Base-by-base conservation (phyloP, 352 stramenopile genomes). In the Phytophthora citrophthora region DNA sequence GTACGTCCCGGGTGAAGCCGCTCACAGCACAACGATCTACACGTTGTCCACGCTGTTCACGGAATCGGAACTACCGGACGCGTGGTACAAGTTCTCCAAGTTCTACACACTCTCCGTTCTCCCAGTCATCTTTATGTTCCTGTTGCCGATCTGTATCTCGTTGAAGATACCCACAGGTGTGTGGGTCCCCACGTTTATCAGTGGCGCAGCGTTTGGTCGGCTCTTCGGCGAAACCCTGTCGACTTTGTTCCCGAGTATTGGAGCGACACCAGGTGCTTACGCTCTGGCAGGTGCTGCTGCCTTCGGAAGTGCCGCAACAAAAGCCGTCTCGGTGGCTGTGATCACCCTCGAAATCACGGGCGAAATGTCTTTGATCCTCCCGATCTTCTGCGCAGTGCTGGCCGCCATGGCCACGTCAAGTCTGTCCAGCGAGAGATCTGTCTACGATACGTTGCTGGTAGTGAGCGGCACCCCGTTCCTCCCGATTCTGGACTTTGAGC, bases 11-110 rank as follows among this genome's bases (percentile, higher is more conserved):
- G 36, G 36, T 41, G 36, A 20, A 41, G 29, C 93, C 47, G 65
- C 72, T 1, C 70, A 70, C 11, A 73, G 68, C 23, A 74, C 71
- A 26, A 78, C 76, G 4, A 76, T 90, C 23, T 61, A 80, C 24
- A 75, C 88, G 12, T 61, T 92, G 24, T 68, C 61, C 1, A 63
- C 71, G n/a, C 57, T 90, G 15, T 92, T 92, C 54, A 88, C 75
- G 0, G 49, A 68, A 8, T 58, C 73, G 36, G 36, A 41, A 10
- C 36, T 41, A 5, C 36, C 36, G n/a, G 36, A 20, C 36, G 13
- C 36, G 15, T 41, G 36, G 36, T 41, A 41, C 36, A 41, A 41
- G 36, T 41, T 41, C 36, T 41, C 36, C 36, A 41, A 41, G 36
- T 41, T 41, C 13, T 41, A 41, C 36, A 41, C 36, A 15, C 36